phyloP scores from a whole-genome alignment of 2,329 filamentous ascomycete genomes.

The Fusarium coicis region DNA sequence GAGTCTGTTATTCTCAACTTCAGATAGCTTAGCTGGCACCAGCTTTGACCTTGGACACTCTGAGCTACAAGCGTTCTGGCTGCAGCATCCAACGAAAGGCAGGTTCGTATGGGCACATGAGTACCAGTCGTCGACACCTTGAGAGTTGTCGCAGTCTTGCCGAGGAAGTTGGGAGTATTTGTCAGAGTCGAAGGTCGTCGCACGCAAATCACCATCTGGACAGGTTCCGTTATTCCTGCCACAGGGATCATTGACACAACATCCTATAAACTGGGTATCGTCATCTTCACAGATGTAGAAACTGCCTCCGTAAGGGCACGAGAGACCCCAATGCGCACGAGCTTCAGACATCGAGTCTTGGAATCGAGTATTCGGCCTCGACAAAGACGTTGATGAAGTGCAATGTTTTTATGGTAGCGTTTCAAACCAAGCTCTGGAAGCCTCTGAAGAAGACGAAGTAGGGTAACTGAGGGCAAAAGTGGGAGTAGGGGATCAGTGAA shows the following conservation, averaged over 20 bases:
- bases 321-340: constrained; percentile 41
- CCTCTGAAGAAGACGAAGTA: background rate
- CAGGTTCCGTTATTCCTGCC: constrained; percentile 46
- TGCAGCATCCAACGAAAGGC: constrained; percentile 56
- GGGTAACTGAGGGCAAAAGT: background rate
- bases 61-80: constrained; percentile 35
- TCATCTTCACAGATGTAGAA: constrained; percentile 53
- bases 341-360: constrained; percentile 26
- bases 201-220: constrained; percentile 43
- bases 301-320: constrained; percentile 48
- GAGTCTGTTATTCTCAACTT: constrained; percentile 17
- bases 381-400: background rate
- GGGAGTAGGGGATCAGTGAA: background rate
- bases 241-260: constrained; percentile 53
- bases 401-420: background rate
- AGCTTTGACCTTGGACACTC: constrained; percentile 28
- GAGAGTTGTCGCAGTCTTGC: constrained; percentile 47
- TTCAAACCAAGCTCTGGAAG: background rate
- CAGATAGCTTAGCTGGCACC: constrained; percentile 25
- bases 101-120: constrained; percentile 47
- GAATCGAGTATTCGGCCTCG: background rate
- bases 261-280: constrained; percentile 52
- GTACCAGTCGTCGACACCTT: constrained; percentile 46
- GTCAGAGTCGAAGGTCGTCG: constrained; percentile 47
- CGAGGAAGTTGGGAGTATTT: constrained; percentile 46